Conservation (phyloP, 805 yeast genomes). For the Suhomyces prunicola region DNA sequence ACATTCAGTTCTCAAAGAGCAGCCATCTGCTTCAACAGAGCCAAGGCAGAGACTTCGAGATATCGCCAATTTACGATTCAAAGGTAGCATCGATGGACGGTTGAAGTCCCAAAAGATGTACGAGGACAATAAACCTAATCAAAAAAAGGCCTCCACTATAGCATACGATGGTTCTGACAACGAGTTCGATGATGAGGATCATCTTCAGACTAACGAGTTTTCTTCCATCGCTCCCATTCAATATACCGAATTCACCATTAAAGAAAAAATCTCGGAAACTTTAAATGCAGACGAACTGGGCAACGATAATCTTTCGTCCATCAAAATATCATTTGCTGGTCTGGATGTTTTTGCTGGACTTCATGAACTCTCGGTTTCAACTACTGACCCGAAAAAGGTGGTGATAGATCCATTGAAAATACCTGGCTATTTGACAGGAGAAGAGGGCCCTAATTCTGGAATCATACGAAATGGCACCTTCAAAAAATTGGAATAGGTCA, state of each 20-base stretch:
- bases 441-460: constrained; percentile 57
- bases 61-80: constrained; percentile 58
- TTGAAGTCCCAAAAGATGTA: constrained; percentile 34
- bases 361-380: constrained; percentile 54
- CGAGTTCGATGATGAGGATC: constrained; percentile 17
- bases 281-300: neutral
- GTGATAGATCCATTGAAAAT: constrained; percentile 50
- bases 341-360: constrained; percentile 75
- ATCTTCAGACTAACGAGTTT: constrained; percentile 31
- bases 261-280: constrained; percentile 21
- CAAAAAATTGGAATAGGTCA: constrained; percentile 3
- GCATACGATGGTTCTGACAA: constrained; percentile 7
- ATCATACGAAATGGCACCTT: constrained; percentile 8
- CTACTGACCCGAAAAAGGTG: constrained; percentile 26
- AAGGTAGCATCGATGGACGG: constrained; percentile 47
- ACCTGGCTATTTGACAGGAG: constrained; percentile 81
- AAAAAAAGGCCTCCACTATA: constrained; percentile 11
- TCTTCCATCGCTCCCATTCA: constrained; percentile 60
- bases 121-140: constrained; percentile 30
- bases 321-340: constrained; percentile 50
- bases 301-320: constrained; percentile 16
- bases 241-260: constrained; percentile 43
- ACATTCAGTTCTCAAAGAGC: constrained; percentile 36
- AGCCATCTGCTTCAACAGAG: constrained; percentile 2
- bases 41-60: constrained; percentile 22